These are phyloP conservation scores for Fusarium sublunatum DNA, from an alignment of 2,329 filamentous ascomycete genomes.

Conservation along the genomic window DNA sequence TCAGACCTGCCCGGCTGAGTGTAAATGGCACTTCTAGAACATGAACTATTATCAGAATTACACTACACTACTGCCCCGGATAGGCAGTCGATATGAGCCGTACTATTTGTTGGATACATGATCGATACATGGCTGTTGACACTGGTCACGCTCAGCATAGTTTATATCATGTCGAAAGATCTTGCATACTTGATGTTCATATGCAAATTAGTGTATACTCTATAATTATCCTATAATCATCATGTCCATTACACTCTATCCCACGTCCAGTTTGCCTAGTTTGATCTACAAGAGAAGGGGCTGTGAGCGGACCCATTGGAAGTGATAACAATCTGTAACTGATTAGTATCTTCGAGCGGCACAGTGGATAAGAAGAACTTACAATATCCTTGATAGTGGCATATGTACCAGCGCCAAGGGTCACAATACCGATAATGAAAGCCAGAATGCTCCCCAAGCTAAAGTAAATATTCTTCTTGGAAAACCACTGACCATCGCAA, in stretches of 20 bases:
- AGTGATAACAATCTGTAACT: slow-evolving; percentile 25
- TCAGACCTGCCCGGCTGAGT: no score
- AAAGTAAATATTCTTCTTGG: slow-evolving; percentile 33
- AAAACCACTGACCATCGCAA: slow-evolving; percentile 34
- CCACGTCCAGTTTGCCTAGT: no score
- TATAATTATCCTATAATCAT: not conserved
- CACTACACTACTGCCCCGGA: no score
- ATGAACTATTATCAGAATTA: no score
- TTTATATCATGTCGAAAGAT: no score
- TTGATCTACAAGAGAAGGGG: slow-evolving; percentile 35
- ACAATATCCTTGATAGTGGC: slow-evolving; percentile 40
- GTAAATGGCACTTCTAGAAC: no score
- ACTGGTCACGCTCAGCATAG: no score
- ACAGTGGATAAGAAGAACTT: not conserved
- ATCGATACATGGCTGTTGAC: no score
- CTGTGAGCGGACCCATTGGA: slow-evolving; percentile 40
- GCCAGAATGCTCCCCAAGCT: slow-evolving; percentile 34
- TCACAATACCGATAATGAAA: slow-evolving; percentile 35
- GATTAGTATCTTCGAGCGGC: not conserved
- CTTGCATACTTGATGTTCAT: no score
- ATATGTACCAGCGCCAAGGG: slow-evolving; percentile 37
- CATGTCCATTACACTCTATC: not conserved
- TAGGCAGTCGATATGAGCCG: no score
- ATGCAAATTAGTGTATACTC: not conserved
- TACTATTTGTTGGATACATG: no score